A percentile compares a stretch with the other conserved stretches of the same genome.
These are phyloP conservation scores for Protomyces inundatus DNA, from an alignment of 1,139 yeast genomes.

Conservation along the genomic window DNA sequence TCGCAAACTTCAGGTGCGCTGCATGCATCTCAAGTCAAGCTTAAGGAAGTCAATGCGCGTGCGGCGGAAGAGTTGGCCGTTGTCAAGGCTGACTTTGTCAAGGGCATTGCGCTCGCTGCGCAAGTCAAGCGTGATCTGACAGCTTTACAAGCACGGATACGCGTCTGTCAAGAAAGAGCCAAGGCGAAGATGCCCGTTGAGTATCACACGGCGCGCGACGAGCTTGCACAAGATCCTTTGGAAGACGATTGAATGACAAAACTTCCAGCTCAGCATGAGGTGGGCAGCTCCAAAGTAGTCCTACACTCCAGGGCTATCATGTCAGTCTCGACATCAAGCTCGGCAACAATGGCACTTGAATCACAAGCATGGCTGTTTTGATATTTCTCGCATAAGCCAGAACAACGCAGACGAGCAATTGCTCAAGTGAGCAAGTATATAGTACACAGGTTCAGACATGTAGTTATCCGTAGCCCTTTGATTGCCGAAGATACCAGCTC, in stretches of 20 bases:
- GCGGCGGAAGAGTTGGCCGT: not conserved
- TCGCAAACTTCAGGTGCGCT: constrained; percentile 14
- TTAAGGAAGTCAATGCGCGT: not conserved
- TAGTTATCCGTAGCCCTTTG: no score
- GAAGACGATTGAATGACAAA: not conserved
- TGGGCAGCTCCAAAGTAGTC: no score
- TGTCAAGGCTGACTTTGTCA: constrained; percentile 10
- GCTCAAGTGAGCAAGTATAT: no score
- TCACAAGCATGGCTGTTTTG: no score
- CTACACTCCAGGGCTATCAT: no score
- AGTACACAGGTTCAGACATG: no score
- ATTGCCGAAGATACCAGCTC: no score
- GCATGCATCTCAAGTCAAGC: not conserved
- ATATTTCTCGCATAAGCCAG: no score
- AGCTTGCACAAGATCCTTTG: not conserved
- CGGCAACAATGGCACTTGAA: no score
- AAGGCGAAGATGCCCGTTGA: constrained; percentile 10
- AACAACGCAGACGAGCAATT: no score
- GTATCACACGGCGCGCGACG: constrained; percentile 8
- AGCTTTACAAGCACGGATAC: constrained; percentile 9
- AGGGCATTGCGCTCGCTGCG: constrained; percentile 14
- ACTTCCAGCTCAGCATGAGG: no score
- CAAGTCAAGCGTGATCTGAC: not conserved
- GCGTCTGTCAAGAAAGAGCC: constrained; percentile 10
- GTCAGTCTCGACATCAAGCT: no score